Evolutionary conservation across 805 yeast genomes (phyloP), one percentile per base, ranked within the genome.

Genomic region (Teunomyces barrocoloradensis): DNA sequence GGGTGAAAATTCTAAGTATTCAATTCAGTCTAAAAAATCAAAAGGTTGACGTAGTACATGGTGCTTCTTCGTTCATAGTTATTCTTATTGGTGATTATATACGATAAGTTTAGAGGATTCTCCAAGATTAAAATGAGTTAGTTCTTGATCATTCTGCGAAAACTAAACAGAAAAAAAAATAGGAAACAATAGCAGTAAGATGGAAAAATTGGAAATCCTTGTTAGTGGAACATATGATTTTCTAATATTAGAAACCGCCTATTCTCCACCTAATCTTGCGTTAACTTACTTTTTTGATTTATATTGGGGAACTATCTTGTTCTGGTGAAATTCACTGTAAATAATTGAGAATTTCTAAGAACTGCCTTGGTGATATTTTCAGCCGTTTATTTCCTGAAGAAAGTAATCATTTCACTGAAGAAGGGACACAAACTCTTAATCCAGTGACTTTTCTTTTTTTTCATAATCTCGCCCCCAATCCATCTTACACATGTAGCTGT

Each of bases 261-360:
- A 34, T 9, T 28, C 11, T 37, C 43, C 13, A 43, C 47, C 30
- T 47, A 29, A 34, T 18, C 47, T 35, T 43, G 50, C 50, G 28
- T 43, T 20, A 28, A 25, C 7, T 18, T 29, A 39, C 50, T 13
- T 34, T 11, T 11, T 11, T 15, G 21, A 15, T 34, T 6, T 11
- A 34, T 1, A 34, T 13, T 32, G 34, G 34, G 17, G 34, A 32
- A 32, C 18, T n/a, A 32, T 32, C 18, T 32, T 15, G 17, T 15
- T 32, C 17, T 15, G 7, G 17, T 32, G 34, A 32, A 32, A 32
- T 32, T 32, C 15, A 30, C 18, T 32, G 9, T 32, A 32, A 25
- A 38, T 39, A 21, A 13, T 7, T n/a, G 23, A 20, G 43, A 23
- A 23, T n/a, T 20, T 37, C 29, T 13, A 32, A 32, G 13, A 32